Base-by-base conservation (phyloP, 2,329 filamentous ascomycete genomes). In the Fusarium torreyae region DNA sequence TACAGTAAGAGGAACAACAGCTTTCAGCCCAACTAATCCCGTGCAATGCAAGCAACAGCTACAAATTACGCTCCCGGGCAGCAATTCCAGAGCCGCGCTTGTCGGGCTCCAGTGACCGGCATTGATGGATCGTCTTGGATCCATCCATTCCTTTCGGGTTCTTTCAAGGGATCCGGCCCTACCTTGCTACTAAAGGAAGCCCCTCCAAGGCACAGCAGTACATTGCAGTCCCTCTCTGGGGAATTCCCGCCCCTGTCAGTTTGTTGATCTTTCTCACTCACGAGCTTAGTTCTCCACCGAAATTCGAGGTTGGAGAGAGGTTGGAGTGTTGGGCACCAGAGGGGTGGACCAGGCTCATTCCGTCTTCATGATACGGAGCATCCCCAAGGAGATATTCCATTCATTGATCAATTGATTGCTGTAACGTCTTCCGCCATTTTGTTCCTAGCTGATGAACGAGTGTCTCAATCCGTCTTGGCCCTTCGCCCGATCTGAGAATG, bases 31-130 rank as follows among this genome's bases (percentile, higher is more conserved):
- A 28, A 44, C 20, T 39, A 38, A 39, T 31, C 33, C 46, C 31
- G 33, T 33, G 44, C 48, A 39, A 53, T 31, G 40, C 40, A 52
- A 57, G 43, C 46, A 26, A 44, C 28, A 22, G 38, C 26, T 33
- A 53, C 26, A 53, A 57, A 50, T 50, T 51, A 67, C 56, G 46
- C 57, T 53, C 53, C 53, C 22, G 22, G 22, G 22, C 31, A 58
- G 45, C 54, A 70, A 59, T 57, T 68, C 58, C 52, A 60, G 49
- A 63, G 62, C 68, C 71, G 66, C 71, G 71, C 66, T 73, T 72
- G 68, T 73, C 66, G 68, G 64, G 66, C 66, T 66, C 59, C 58
- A 68, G 55, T 60, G 45, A 49, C 60, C 66, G 66, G 68, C 62
- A 71, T 64, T 66, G 62, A 55, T 59, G 69, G 63, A 65, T 71